Evolutionary conservation across 352 stramenopile genomes (phyloP).

Genomic region (Phytophthora agathidicida): DNA sequence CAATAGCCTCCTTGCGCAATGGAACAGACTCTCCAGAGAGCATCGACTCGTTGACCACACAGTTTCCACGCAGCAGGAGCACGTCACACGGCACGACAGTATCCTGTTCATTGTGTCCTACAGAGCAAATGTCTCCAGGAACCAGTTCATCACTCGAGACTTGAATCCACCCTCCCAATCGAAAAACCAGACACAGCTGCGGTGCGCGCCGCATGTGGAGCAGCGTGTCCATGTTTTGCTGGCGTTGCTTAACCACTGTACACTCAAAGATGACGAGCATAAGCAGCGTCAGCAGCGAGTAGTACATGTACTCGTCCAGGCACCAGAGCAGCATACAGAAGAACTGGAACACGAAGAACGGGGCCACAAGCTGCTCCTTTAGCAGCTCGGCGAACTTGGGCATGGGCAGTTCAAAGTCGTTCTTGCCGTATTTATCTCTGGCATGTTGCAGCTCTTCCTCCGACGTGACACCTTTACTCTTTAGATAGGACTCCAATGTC

Average conservation of each 20-base stretch:
- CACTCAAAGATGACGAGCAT: slow-evolving; percentile 99
- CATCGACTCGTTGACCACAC: slow-evolving; percentile 99
- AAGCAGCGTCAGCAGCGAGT: slow-evolving; percentile 97
- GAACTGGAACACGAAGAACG: slow-evolving; percentile 99
- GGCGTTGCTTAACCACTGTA: slow-evolving; percentile 94
- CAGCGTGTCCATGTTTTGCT: slow-evolving; percentile 95
- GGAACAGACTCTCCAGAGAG: slow-evolving; percentile 99
- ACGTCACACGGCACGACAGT: slow-evolving; percentile 94
- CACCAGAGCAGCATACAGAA: slow-evolving; percentile 99
- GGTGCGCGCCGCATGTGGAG: slow-evolving; percentile 91
- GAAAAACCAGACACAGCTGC: slow-evolving; percentile 91
- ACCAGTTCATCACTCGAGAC: slow-evolving; percentile 89
- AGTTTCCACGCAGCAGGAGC: slow-evolving; percentile 94
- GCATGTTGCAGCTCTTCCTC: slow-evolving; percentile 45
- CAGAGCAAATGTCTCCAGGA: slow-evolving; percentile 93
- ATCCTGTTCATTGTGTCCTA: slow-evolving; percentile 82
- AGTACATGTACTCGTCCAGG: slow-evolving; percentile 99
- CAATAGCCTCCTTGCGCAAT: slow-evolving; percentile 96
- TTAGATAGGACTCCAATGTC: slow-evolving; percentile 66
- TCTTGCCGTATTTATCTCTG: slow-evolving; percentile 78
- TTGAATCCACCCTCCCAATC: slow-evolving; percentile 80
- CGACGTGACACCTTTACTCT: slow-evolving; percentile 47
- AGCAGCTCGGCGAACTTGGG: slow-evolving; percentile 96
- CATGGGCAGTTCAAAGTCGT: slow-evolving; percentile 94
- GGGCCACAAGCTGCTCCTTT: slow-evolving; percentile 96